Evolutionary conservation across 2,329 filamentous ascomycete species (phyloP).

Genomic region (Stromatinia cepivora): DNA sequence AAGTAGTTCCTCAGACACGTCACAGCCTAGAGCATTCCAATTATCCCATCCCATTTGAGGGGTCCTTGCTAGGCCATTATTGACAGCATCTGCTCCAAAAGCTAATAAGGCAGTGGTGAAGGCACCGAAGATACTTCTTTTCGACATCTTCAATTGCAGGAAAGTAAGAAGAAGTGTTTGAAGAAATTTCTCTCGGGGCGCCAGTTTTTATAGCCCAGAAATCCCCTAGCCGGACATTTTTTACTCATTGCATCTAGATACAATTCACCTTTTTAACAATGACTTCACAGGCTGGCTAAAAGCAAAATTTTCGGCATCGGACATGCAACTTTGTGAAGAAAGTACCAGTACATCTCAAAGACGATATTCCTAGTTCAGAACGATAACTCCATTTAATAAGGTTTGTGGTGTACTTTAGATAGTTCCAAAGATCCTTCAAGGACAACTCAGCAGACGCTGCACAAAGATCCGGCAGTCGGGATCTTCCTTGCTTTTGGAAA

Average conservation of each 20-base stretch:
- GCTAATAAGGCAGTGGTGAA: slow-evolving; percentile 27
- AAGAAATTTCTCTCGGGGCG: neutral
- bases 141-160: slow-evolving; percentile 11
- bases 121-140: slow-evolving; percentile 16
- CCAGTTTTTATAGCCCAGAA: neutral
- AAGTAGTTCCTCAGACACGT: slow-evolving; percentile 53
- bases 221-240: neutral
- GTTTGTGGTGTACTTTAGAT: neutral
- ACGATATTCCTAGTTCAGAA: neutral
- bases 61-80: slow-evolving; percentile 46
- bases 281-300: slow-evolving; percentile 10
- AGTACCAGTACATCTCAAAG: neutral
- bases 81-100: slow-evolving; percentile 35
- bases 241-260: neutral
- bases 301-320: neutral
- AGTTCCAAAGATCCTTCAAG: too few relatives aligned
- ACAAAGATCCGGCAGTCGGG: neutral
- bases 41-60: slow-evolving; percentile 47
- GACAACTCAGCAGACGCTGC: neutral
- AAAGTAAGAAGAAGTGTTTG: neutral
- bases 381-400: neutral
- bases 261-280: neutral
- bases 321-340: neutral
- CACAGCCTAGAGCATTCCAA: slow-evolving; percentile 55
- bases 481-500: neutral